phyloP scores from a whole-genome alignment of 371 early-diverging fungal species.

The Circinella minor region DNA sequence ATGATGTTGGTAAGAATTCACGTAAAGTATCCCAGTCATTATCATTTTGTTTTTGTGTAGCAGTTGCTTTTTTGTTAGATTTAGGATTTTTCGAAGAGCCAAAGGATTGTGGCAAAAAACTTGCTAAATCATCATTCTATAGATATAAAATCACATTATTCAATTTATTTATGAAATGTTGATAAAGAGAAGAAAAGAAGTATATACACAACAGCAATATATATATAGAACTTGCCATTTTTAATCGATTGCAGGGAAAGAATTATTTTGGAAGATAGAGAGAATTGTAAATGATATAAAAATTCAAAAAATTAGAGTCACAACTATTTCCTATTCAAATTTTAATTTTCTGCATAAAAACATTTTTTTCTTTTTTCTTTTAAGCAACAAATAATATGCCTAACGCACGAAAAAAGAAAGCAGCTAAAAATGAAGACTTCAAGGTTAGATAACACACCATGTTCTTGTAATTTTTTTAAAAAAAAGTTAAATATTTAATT shows the following conservation, averaged over 20 bases:
- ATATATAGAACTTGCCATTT: too few relatives aligned
- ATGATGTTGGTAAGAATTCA: slow-evolving; percentile 62
- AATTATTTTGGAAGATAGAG: too few relatives aligned
- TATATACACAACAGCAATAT: too few relatives aligned
- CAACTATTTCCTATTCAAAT: not conserved
- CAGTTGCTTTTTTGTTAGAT: slow-evolving; percentile 16
- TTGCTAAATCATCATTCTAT: slow-evolving; percentile 61
- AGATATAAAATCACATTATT: not conserved
- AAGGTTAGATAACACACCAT: slow-evolving; percentile 43
- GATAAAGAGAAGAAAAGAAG: too few relatives aligned
- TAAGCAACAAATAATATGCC: slow-evolving; percentile 53
- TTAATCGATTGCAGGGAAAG: too few relatives aligned
- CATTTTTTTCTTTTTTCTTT: slow-evolving; percentile 4
- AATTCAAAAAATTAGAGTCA: not conserved
- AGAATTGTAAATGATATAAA: not conserved
- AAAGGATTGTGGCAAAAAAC: slow-evolving; percentile 55
- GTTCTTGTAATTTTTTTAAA: not conserved
- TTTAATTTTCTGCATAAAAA: not conserved
- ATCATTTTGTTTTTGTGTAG: not conserved
- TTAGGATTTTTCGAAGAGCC: slow-evolving; percentile 37
- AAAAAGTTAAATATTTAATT: not conserved
- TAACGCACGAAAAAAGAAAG: slow-evolving; percentile 74
- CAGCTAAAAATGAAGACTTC: slow-evolving; percentile 83
- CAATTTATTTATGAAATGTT: too few relatives aligned
- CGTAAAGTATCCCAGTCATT: slow-evolving; percentile 55